Percentiles rank a stretch among this genome's conserved stretches.
These are phyloP conservation scores for Eragrostis nindensis DNA, from an alignment of 176 grass and related monocot species.

Conservation along the genomic window DNA sequence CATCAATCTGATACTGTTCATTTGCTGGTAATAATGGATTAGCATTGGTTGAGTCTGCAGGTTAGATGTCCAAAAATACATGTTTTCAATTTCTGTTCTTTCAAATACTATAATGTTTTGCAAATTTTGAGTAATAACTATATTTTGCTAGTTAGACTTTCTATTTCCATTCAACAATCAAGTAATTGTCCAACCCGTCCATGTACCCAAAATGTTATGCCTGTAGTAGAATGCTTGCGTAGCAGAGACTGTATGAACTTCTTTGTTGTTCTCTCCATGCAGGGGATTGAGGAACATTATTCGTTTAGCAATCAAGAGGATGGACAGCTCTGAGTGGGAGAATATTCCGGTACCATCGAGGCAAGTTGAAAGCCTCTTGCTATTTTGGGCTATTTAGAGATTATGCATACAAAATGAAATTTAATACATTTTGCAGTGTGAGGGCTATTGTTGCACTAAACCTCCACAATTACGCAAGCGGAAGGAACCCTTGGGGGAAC, in stretches of 20 bases:
- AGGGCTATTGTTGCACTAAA: conserved; percentile 96
- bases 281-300: conserved; percentile 92
- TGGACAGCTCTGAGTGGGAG: conserved; percentile 86
- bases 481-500: conserved; percentile 95
- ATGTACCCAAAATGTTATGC: conserved; percentile 7
- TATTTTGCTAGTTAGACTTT: neutral
- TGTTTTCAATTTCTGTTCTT: conserved; percentile 19
- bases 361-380: conserved; percentile 45
- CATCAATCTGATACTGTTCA: conserved; percentile 9
- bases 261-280: conserved; percentile 32
- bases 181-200: neutral
- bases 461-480: conserved; percentile 98
- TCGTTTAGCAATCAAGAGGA: conserved; percentile 78
- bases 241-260: neutral
- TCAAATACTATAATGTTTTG: neutral
- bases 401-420: conserved; percentile 12
- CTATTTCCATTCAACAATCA: neutral
- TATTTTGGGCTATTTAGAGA: conserved; percentile 18
- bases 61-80: conserved; percentile 19
- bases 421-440: conserved; percentile 62
- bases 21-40: conserved; percentile 3
- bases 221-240: conserved; percentile 24
- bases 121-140: neutral
- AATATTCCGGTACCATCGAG: conserved; percentile 77
- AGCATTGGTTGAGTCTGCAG: neutral